These are phyloP conservation scores for Fusarium paranaense DNA, from an alignment of 2,329 filamentous ascomycete species.

Conservation along the genomic window DNA sequence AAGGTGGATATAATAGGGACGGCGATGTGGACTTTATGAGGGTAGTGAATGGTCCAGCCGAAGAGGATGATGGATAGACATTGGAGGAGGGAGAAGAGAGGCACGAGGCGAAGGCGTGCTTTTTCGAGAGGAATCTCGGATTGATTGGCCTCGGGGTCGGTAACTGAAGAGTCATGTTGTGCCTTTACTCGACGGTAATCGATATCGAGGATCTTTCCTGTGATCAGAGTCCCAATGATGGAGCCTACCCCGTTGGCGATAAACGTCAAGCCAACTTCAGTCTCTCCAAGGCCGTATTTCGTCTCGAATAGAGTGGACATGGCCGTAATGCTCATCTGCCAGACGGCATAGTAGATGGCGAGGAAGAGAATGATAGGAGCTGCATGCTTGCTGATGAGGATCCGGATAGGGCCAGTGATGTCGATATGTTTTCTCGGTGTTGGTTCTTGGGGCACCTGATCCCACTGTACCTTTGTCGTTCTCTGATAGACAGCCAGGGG, in stretches of 20 bases:
- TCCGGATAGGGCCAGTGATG: slow-evolving; percentile 57
- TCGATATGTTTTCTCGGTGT: slow-evolving; percentile 53
- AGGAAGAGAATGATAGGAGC: slow-evolving; percentile 60
- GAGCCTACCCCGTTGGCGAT: slow-evolving; percentile 67
- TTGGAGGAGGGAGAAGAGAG: slow-evolving; percentile 57
- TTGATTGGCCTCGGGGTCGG: fast-evolving
- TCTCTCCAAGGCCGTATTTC: slow-evolving; percentile 56
- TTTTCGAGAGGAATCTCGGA: slow-evolving; percentile 60
- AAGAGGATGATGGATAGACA: slow-evolving; percentile 61
- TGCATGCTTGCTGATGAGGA: slow-evolving; percentile 58
- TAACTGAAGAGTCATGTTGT: not conserved
- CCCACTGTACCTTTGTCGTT: slow-evolving; percentile 41
- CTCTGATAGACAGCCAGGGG: slow-evolving; percentile 50
- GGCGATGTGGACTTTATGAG: slow-evolving; percentile 56
- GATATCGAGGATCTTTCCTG: slow-evolving; percentile 63
- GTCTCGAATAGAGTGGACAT: slow-evolving; percentile 62
- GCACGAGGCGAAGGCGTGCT: slow-evolving; percentile 62
- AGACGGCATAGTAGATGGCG: slow-evolving; percentile 63
- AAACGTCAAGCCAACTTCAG: slow-evolving; percentile 62
- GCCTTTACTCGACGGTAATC: slow-evolving; percentile 60
- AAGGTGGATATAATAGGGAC: slow-evolving; percentile 63
- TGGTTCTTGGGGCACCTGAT: not conserved
- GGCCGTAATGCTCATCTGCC: slow-evolving; percentile 67
- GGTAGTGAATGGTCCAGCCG: slow-evolving; percentile 64
- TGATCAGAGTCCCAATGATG: slow-evolving; percentile 63